Percentiles rank a stretch among this genome's conserved stretches.
Conservation (phyloP, 2,329 filamentous ascomycete species). For the Colletotrichum lini region DNA sequence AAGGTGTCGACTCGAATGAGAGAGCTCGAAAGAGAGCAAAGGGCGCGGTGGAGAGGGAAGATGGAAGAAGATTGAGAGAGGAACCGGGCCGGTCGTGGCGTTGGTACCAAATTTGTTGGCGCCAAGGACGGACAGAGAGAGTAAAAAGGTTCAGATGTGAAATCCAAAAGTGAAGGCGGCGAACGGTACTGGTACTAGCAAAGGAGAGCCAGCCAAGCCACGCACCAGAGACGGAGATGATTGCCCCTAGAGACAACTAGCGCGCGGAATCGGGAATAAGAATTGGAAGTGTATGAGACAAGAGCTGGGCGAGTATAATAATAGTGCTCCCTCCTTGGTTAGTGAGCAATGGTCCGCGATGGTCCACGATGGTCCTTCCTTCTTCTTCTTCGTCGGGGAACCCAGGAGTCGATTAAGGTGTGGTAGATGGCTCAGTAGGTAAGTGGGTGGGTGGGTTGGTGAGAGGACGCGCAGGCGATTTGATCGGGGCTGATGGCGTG, state of each 20-base stretch:
- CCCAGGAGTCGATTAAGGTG: constrained; percentile 3
- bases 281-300: constrained; percentile 36
- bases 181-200: constrained; percentile 25
- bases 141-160: constrained; percentile 27
- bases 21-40: neutral
- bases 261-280: constrained; percentile 32
- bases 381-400: constrained; percentile 1
- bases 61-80: constrained; percentile 9
- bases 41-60: constrained; percentile 1
- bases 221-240: constrained; percentile 18
- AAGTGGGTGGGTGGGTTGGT: neutral
- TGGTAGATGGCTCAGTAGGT: neutral
- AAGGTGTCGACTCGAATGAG: constrained; percentile 12
- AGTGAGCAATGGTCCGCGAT: neutral
- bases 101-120: constrained; percentile 35
- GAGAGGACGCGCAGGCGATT: neutral
- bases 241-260: constrained; percentile 40
- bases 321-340: constrained; percentile 11
- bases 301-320: constrained; percentile 33
- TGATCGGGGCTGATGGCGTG: neutral
- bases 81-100: constrained; percentile 24
- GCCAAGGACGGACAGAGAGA: constrained; percentile 25
- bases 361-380: neutral
- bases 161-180: constrained; percentile 30
- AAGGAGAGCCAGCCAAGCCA: constrained; percentile 27